Conservation (phyloP, 2,329 filamentous ascomycete genomes). For the Phialocephala sp. region DNA sequence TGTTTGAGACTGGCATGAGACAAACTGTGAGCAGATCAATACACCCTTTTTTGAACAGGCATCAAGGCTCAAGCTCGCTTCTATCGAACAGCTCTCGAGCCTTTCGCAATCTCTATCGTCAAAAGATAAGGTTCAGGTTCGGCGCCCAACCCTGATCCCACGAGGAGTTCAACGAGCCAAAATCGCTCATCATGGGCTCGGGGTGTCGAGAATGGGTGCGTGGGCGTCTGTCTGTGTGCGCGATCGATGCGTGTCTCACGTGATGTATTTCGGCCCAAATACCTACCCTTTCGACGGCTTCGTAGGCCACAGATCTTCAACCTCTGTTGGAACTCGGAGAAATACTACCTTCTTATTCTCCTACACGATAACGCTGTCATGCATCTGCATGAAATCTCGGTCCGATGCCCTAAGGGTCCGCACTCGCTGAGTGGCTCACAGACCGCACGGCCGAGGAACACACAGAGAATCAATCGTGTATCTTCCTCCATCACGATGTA, state of each 20-base stretch:
- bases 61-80: too few species aligned
- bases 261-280: neutral
- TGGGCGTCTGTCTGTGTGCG: too few species aligned
- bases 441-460: neutral
- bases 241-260: neutral
- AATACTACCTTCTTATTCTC: conserved; percentile 5
- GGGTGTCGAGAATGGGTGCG: too few species aligned
- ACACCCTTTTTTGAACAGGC: neutral
- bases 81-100: neutral
- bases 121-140: neutral
- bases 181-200: too few species aligned
- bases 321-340: conserved; percentile 4
- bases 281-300: neutral
- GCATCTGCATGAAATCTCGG: conserved; percentile 25
- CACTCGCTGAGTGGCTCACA: neutral
- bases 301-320: conserved; percentile 4
- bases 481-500: conserved; percentile 13
- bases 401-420: conserved; percentile 19
- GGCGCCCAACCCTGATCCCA: too few species aligned
- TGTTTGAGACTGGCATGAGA: neutral
- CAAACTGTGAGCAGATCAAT: neutral
- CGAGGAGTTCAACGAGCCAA: too few species aligned
- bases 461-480: neutral
- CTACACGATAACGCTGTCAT: neutral
- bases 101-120: neutral